These are phyloP conservation scores for Termitomyces sp. DNA, from an alignment of 768 basidiomycete species.

Conservation along the genomic window DNA sequence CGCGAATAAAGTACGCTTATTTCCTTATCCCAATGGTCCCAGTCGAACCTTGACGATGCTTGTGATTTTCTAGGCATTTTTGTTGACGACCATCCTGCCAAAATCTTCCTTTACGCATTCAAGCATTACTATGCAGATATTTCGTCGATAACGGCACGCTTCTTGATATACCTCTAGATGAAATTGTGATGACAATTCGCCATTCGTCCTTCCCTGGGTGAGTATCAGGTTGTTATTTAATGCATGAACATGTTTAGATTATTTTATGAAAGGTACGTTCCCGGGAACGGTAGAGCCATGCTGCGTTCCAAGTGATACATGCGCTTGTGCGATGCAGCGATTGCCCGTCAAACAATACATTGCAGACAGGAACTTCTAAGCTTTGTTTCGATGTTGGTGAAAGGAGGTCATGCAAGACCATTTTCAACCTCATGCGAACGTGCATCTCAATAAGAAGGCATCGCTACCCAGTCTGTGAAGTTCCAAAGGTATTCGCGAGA, in stretches of 20 bases:
- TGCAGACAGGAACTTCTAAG: background rate
- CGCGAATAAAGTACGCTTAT: background rate
- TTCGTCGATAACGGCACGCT: background rate
- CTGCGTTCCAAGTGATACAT: background rate
- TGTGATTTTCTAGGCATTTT: background rate
- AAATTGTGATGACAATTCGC: background rate
- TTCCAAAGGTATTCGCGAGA: background rate
- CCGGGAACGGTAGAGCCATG: background rate
- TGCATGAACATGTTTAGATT: background rate
- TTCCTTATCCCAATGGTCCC: background rate
- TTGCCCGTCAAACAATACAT: background rate
- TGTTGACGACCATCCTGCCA: conserved; percentile 6
- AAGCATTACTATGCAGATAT: conserved; percentile 7
- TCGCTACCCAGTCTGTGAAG: background rate
- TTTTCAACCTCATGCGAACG: background rate
- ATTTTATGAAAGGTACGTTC: background rate
- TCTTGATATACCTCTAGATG: background rate
- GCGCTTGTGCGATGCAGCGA: background rate
- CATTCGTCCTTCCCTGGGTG: background rate
- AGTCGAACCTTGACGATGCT: background rate
- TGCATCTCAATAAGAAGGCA: background rate
- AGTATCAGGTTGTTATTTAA: too few species aligned
- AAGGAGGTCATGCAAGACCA: background rate
- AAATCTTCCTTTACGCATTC: conserved; percentile 12
- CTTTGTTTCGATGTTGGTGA: background rate